phyloP scores from a whole-genome alignment of 1,139 yeast species.

The Protomyces pachydermus region DNA sequence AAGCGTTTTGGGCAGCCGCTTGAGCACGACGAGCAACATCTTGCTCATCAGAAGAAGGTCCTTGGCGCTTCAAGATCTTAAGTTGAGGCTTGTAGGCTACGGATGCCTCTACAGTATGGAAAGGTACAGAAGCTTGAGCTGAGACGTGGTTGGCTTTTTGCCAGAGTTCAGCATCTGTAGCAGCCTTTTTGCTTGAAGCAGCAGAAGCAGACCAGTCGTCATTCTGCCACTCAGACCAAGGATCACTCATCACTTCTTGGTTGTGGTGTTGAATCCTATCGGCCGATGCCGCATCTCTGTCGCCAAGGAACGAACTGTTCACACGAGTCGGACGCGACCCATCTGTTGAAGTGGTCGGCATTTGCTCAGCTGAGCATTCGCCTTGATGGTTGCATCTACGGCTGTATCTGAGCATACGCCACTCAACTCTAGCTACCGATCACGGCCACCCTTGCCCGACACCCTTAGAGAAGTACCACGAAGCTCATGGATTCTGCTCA shows the following conservation, averaged over 20 bases:
- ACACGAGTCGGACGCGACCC: too few relatives aligned
- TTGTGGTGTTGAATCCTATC: neutral
- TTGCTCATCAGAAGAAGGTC: neutral
- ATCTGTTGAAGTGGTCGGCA: too few relatives aligned
- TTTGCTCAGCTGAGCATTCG: too few relatives aligned
- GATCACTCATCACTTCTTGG: conserved; percentile 3
- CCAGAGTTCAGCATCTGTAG: conserved; percentile 12
- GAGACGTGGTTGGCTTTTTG: conserved; percentile 5
- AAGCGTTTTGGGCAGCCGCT: neutral
- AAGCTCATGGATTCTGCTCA: conserved; percentile 14
- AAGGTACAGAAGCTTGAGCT: neutral
- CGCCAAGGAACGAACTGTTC: too few relatives aligned
- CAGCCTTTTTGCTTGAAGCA: neutral
- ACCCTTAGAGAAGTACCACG: conserved; percentile 7
- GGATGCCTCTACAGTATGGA: neutral
- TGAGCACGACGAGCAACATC: neutral
- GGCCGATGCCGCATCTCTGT: neutral
- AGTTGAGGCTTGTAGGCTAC: conserved; percentile 9
- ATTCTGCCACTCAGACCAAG: conserved; percentile 23
- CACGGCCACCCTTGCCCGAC: conserved; percentile 3
- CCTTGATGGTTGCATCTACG: neutral
- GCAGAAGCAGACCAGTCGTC: conserved; percentile 24
- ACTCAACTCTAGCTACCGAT: neutral
- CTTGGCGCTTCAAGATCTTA: conserved; percentile 4
- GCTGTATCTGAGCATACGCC: neutral